Conservation (phyloP, 2,329 filamentous ascomycete genomes). For the Torrubiella hemipterigena region DNA sequence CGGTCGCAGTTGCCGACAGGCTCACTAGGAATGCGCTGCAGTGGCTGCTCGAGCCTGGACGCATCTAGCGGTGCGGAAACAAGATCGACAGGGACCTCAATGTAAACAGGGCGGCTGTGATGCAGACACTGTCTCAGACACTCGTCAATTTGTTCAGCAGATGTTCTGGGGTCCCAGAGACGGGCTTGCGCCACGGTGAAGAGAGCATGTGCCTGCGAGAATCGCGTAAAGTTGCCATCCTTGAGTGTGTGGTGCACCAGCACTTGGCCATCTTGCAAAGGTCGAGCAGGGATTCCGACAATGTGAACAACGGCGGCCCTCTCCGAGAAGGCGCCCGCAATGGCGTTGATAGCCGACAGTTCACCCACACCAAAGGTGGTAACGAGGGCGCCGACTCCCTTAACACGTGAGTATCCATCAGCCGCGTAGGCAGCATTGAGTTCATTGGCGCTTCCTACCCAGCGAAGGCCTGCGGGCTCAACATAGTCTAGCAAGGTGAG, state of each 20-base stretch:
- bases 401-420: conserved; percentile 45
- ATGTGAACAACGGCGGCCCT: conserved; percentile 44
- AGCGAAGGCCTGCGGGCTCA: conserved; percentile 21
- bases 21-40: too few species aligned
- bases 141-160: conserved; percentile 37
- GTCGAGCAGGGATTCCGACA: conserved; percentile 37
- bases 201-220: conserved; percentile 33
- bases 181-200: conserved; percentile 37
- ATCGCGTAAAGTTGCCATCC: conserved; percentile 40
- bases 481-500: conserved; percentile 24
- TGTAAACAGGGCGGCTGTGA: conserved; percentile 42
- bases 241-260: conserved; percentile 42
- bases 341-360: conserved; percentile 44
- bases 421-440: conserved; percentile 45
- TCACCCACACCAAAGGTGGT: conserved; percentile 51
- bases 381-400: conserved; percentile 34
- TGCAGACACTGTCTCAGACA: conserved; percentile 36
- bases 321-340: conserved; percentile 47
- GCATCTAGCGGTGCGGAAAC: conserved; percentile 43
- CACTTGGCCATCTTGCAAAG: conserved; percentile 27
- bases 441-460: conserved; percentile 45
- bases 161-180: conserved; percentile 29
- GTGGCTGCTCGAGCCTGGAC: conserved; percentile 53
- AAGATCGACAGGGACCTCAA: conserved; percentile 43
- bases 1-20: too few species aligned